Evolutionary conservation across 805 yeast species (phyloP).

Genomic region (Schwanniomyces vanrijiae): DNA sequence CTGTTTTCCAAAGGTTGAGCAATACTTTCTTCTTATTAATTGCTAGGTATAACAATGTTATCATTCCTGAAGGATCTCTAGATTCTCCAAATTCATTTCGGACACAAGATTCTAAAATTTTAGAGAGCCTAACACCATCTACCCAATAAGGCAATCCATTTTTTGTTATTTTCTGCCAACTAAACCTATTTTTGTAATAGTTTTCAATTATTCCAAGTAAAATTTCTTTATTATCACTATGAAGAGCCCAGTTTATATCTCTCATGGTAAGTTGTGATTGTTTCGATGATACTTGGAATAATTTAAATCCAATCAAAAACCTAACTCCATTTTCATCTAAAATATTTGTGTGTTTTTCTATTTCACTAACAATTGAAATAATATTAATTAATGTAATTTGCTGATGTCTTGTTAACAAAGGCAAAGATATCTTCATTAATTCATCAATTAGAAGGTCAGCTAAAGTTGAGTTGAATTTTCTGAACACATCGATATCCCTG

Average conservation of each 20-base stretch:
- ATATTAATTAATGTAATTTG: slow-evolving; percentile 78
- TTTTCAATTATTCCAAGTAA: slow-evolving; percentile 51
- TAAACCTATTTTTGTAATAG: slow-evolving; percentile 43
- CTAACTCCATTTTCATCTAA: slow-evolving; percentile 68
- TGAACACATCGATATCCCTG: slow-evolving; percentile 23
- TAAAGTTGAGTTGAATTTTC: slow-evolving; percentile 40
- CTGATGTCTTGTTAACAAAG: slow-evolving; percentile 86
- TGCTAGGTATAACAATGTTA: slow-evolving; percentile 77
- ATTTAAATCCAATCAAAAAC: slow-evolving; percentile 67
- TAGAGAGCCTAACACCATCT: slow-evolving; percentile 24
- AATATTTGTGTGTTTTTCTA: slow-evolving; percentile 43
- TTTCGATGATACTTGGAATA: slow-evolving; percentile 52
- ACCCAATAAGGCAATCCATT: slow-evolving; percentile 76
- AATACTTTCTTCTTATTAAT: slow-evolving; percentile 74
- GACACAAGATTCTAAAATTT: slow-evolving; percentile 67
- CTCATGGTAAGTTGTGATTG: slow-evolving; percentile 67
- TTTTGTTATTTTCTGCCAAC: slow-evolving; percentile 61
- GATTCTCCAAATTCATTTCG: slow-evolving; percentile 62
- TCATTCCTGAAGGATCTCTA: slow-evolving; percentile 67
- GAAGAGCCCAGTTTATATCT: slow-evolving; percentile 85
- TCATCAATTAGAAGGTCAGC: slow-evolving; percentile 55
- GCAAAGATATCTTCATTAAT: slow-evolving; percentile 65
- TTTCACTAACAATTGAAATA: slow-evolving; percentile 59
- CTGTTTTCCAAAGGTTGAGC: slow-evolving; percentile 79
- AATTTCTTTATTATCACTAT: slow-evolving; percentile 74